phyloP scores from a whole-genome alignment of 2,329 filamentous ascomycete genomes.

The Lanzia echinophila region DNA sequence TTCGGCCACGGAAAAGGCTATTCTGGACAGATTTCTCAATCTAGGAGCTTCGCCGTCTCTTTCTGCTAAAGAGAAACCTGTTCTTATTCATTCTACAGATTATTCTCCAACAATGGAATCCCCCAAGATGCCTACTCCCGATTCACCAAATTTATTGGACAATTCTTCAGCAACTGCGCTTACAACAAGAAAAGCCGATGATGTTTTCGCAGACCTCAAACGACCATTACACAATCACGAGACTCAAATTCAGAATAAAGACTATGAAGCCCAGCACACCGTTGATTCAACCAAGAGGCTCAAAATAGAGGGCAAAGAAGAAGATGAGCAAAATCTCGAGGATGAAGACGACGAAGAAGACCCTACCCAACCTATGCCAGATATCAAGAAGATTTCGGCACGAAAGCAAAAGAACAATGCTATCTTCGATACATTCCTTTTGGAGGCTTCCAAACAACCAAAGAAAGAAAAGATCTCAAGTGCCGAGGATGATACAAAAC shows the following conservation, averaged over 20 bases:
- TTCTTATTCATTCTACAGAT: no score
- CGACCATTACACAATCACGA: not conserved
- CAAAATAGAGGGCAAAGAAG: not conserved
- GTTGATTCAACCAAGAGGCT: no score
- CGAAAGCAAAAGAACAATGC: conserved; percentile 44
- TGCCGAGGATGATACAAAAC: conserved; percentile 20
- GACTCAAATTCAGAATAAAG: not conserved
- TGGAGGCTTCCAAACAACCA: not conserved
- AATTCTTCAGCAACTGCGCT: conserved; percentile 10
- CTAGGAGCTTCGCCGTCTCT: no score
- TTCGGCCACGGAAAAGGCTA: no score
- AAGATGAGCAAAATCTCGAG: conserved; percentile 2
- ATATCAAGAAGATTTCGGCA: conserved; percentile 37
- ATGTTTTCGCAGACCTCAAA: conserved; percentile 27
- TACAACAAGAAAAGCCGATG: conserved; percentile 21
- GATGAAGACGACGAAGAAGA: conserved; percentile 17
- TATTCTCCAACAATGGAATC: no score
- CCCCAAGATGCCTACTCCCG: not conserved
- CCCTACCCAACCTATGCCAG: conserved; percentile 25
- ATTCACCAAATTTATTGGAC: not conserved
- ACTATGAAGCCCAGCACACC: not conserved
- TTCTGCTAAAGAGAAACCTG: no score
- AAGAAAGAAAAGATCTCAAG: not conserved
- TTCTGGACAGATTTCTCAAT: no score
- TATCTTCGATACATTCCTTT: conserved; percentile 37